Conservation (phyloP, 108 stramenopile genomes). For the Craspedostauros australis region DNA sequence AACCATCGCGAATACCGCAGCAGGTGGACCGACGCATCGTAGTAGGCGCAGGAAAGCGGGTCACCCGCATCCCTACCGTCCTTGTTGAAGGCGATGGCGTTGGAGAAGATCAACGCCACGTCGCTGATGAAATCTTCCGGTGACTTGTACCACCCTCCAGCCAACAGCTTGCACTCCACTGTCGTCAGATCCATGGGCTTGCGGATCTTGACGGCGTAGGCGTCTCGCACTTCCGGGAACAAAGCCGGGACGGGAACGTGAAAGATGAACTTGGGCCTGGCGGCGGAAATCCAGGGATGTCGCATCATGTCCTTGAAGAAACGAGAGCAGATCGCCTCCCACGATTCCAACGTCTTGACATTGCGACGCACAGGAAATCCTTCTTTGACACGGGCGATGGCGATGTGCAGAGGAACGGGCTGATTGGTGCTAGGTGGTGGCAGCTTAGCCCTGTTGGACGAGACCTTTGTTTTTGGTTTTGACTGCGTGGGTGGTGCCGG, state of each 20-base stretch:
- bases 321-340: slow-evolving; percentile 68
- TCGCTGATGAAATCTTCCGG: slow-evolving; percentile 77
- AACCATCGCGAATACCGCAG: slow-evolving; percentile 80
- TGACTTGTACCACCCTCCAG: slow-evolving; percentile 41
- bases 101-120: slow-evolving; percentile 73
- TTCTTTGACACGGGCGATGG: slow-evolving; percentile 76
- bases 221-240: slow-evolving; percentile 67
- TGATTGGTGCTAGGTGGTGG: slow-evolving; percentile 25
- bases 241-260: slow-evolving; percentile 76
- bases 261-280: slow-evolving; percentile 67
- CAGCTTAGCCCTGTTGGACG: too few species aligned
- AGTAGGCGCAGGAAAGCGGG: slow-evolving; percentile 78
- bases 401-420: slow-evolving; percentile 79
- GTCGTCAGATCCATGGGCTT: slow-evolving; percentile 90
- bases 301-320: slow-evolving; percentile 62
- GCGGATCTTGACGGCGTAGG: slow-evolving; percentile 58
- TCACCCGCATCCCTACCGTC: slow-evolving; percentile 79
- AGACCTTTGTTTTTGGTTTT: not conserved
- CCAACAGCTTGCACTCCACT: slow-evolving; percentile 68
- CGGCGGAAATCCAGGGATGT: slow-evolving; percentile 73
- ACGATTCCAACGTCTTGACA: slow-evolving; percentile 55
- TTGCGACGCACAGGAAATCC: slow-evolving; percentile 65
- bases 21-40: slow-evolving; percentile 79
- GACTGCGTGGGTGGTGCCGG: not conserved
- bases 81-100: slow-evolving; percentile 78